Conservation (phyloP, 1,284 basidiomycete genomes). For the Trametes polyzona region DNA sequence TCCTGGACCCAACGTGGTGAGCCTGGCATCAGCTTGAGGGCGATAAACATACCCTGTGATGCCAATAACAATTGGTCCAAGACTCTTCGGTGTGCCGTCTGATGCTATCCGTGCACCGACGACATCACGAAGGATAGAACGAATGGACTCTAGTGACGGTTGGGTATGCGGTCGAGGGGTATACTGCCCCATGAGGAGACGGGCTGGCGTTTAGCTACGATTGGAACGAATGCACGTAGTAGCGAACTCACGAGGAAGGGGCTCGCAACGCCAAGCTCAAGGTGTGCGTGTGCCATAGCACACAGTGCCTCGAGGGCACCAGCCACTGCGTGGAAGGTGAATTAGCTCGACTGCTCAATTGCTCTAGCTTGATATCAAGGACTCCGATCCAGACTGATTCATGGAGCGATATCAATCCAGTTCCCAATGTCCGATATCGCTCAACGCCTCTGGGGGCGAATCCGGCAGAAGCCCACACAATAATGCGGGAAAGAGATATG, state of each 20-base stretch:
- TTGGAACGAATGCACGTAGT: background rate
- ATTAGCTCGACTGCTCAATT: too few relatives aligned
- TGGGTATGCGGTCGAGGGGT: slow-evolving; percentile 82
- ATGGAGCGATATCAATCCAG: too few relatives aligned
- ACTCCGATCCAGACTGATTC: too few relatives aligned
- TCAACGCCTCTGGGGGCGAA: too few relatives aligned
- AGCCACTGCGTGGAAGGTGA: slow-evolving; percentile 56
- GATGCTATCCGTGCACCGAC: slow-evolving; percentile 56
- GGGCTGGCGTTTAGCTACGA: too few relatives aligned
- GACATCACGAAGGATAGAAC: slow-evolving; percentile 58
- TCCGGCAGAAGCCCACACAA: too few relatives aligned
- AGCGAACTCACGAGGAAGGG: slow-evolving; percentile 74
- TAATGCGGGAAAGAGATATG: too few relatives aligned
- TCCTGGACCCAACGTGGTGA: slow-evolving; percentile 43
- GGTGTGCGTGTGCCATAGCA: slow-evolving; percentile 77
- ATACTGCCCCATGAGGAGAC: slow-evolving; percentile 54
- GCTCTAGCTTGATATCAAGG: too few relatives aligned
- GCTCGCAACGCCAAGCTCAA: slow-evolving; percentile 78
- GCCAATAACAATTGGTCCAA: slow-evolving; percentile 82
- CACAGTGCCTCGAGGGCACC: slow-evolving; percentile 83
- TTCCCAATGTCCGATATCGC: too few relatives aligned
- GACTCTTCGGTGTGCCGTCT: slow-evolving; percentile 62
- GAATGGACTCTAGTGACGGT: slow-evolving; percentile 62
- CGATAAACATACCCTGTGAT: slow-evolving; percentile 71
- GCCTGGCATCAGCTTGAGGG: background rate